Evolutionary conservation across 2,329 filamentous ascomycete genomes (phyloP), one percentile per base, ranked within the genome.

Genomic region (Fusarium fujikuroi): DNA sequence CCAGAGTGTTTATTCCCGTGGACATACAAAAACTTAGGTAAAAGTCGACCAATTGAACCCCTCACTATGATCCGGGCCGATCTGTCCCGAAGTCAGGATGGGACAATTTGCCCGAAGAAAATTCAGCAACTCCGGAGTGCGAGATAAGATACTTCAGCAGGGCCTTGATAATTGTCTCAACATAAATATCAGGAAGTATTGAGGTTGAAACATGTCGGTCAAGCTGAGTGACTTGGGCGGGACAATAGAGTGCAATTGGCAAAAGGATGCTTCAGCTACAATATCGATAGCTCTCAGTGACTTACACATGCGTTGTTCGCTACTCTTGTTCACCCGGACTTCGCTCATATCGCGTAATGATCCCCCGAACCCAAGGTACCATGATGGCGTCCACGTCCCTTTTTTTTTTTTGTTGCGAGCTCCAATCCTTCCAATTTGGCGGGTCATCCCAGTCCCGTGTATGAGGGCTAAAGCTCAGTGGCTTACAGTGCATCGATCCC

Each of bases 311-410:
- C 44, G 30, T 58, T 21, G 15, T 50, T 56, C 21, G 44, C 49
- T 68, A 44, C 43, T 58, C 32, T 69, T 60, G 47, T 59, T 70
- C 52, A 32, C 34, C 58, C 60, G 64, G 69, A 66, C 56, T 74
- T 74, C 72, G 72, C 72, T 74, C 47, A 61, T 75, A 56, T 74
- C 72, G 72, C 72, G 49, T 54, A 74, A 74, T 74, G 72, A 75
- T 74, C 54, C 46, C 72, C 72, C 72, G 72, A 74, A 72, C 39
- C 58, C 56, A 64, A 74, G 70, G 57, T 72, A 72, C 65, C 72
- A 74, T 74, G 63, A 74, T 74, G 72, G 63, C 37, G 46, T 67
- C 46, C 36, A 67, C 21, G 63, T 68, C 66, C 71, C 59, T 68
- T 69, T 62, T 68, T 64, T 64, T 60, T 46, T 21, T 36, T 18